Conservation (phyloP, 495 filamentous ascomycete species). For the Aspergillus kassunensis region DNA sequence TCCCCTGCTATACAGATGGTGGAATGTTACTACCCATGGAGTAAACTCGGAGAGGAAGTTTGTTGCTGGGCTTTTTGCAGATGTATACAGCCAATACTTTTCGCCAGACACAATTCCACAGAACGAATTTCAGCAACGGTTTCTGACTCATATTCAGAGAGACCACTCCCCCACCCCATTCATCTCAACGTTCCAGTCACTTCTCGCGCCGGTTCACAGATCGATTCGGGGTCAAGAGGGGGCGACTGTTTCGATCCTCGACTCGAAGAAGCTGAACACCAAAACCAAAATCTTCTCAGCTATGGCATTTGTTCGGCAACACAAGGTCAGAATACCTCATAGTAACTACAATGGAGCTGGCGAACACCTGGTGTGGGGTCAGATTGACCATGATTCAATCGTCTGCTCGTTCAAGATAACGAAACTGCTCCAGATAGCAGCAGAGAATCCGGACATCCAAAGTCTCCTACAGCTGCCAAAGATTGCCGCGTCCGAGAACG, state of each 20-base stretch:
- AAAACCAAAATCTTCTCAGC: slow-evolving; percentile 24
- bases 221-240: slow-evolving; percentile 21
- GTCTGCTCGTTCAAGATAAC: slow-evolving; percentile 22
- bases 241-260: slow-evolving; percentile 29
- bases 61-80: slow-evolving; percentile 26
- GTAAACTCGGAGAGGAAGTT: slow-evolving; percentile 21
- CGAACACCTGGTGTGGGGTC: slow-evolving; percentile 35
- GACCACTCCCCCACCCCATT: slow-evolving; percentile 22
- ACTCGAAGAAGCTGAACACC: slow-evolving; percentile 22
- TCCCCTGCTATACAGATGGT: slow-evolving; percentile 34
- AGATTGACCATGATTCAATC: slow-evolving; percentile 23
- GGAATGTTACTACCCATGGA: slow-evolving; percentile 31
- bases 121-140: slow-evolving; percentile 16
- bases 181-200: slow-evolving; percentile 27
- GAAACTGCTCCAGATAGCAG: slow-evolving; percentile 17
- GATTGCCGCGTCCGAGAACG: not conserved
- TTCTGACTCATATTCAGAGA: slow-evolving; percentile 26
- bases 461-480: slow-evolving; percentile 25
- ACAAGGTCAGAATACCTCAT: slow-evolving; percentile 15
- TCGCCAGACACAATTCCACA: slow-evolving; percentile 14
- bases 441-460: slow-evolving; percentile 15
- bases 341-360: slow-evolving; percentile 25
- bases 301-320: slow-evolving; percentile 14
- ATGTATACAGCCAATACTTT: slow-evolving; percentile 3
- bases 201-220: slow-evolving; percentile 33